These are phyloP conservation scores for Trebouxia sp. DNA, from an alignment of 139 green algal genomes.

Conservation along the genomic window DNA sequence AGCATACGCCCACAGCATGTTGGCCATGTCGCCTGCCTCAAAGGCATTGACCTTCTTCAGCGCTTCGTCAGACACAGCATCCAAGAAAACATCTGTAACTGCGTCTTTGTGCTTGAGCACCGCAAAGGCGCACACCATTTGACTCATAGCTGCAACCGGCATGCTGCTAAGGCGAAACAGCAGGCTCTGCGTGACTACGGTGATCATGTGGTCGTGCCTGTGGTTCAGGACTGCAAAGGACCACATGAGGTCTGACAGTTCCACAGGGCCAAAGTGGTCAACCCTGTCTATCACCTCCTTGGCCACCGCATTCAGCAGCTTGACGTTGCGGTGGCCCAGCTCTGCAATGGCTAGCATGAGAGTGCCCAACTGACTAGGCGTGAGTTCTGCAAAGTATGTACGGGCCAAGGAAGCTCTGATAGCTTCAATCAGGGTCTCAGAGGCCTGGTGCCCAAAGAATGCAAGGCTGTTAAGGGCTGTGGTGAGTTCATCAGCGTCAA, in stretches of 20 bases:
- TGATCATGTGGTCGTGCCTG: background rate
- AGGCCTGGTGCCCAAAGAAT: constrained; percentile 26
- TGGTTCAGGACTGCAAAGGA: constrained; percentile 14
- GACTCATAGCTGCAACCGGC: background rate
- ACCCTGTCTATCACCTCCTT: background rate
- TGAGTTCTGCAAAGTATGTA: background rate
- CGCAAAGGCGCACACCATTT: constrained; percentile 28
- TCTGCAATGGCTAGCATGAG: constrained; percentile 23
- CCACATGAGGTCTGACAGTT: constrained; percentile 14
- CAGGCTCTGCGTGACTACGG: constrained; percentile 12
- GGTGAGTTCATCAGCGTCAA: constrained; percentile 17
- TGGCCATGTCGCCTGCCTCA: constrained; percentile 20
- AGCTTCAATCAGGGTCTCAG: constrained; percentile 28
- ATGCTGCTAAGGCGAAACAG: background rate
- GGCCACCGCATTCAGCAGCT: constrained; percentile 17
- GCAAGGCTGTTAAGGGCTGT: constrained; percentile 27
- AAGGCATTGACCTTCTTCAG: background rate
- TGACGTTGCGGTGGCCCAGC: constrained; percentile 16
- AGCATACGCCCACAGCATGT: constrained; percentile 29
- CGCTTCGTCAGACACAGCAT: constrained; percentile 32
- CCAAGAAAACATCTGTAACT: constrained; percentile 32
- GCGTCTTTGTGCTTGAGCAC: constrained; percentile 31
- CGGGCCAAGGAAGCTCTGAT: constrained; percentile 1
- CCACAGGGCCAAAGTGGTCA: background rate
- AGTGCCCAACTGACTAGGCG: background rate